Evolutionary conservation across 768 basidiomycete genomes (phyloP), one percentile per base, ranked within the genome.

Genomic region (Hygrophorus russula): DNA sequence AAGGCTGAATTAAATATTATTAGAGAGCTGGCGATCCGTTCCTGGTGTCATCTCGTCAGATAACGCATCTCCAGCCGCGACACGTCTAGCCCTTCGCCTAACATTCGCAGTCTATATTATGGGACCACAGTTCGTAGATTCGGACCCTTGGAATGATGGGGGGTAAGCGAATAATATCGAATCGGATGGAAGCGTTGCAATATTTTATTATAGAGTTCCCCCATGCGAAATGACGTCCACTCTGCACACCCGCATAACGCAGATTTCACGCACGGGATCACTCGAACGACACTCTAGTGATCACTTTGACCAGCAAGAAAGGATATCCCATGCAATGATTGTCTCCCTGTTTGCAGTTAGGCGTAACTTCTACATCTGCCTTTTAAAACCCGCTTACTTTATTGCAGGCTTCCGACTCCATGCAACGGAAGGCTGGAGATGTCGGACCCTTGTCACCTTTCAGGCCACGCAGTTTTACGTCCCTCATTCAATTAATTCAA

Each of bases 11-110:
- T 30, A 37, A 14, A 32, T 44, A 2, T 44, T 27, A 27, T 18
- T 53, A 82, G 83, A 74, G 36, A 64, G 56, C 5, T 87, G 76
- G 80, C 45, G 59, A n/a, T 62, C 59, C 34, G 52, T 82, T 19
- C 53, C 66, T 7, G 54, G 52, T 11, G 55, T 71, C 6, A 58
- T 82, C 12, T 59, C 64, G 9, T 80, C 78, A 2, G 59, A 65
- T 13, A 49, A 64, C 17, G 59, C 66, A 15, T 86, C 85, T 14
- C 71, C 75, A 19, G 79, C 80, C 14, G 69, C 79, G 4, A 70
- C 68, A 51, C 72, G 82, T 3, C 56, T 86, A 33, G 69, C 75
- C 5, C 51, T 75, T n/a, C 69, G 66, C 20, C 58, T 88, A 27
- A 41, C 71, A 37, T 75, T 81, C 50, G 74, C 69, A 13, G 65